Percentiles rank a stretch among this genome's conserved stretches.
Evolutionary conservation across 306 rosid genomes (phyloP).

Genomic region (Styphnolobium japonicum): DNA sequence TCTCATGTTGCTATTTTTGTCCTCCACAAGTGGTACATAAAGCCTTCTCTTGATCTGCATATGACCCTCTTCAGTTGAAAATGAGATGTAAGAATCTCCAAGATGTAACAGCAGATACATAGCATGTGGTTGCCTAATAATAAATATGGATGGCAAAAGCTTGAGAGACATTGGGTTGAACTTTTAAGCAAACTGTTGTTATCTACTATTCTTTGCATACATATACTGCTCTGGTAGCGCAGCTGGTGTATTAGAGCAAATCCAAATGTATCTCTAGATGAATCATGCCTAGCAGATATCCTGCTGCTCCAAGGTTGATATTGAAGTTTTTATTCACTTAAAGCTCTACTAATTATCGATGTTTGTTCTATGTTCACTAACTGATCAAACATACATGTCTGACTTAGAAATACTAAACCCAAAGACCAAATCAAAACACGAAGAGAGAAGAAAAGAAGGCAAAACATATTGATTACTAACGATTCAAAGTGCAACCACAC

Average conservation of each 20-base stretch:
- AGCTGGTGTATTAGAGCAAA: background rate
- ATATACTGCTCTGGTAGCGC: background rate
- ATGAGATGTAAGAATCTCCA: constrained; percentile 24
- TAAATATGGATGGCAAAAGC: background rate
- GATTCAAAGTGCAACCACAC: background rate
- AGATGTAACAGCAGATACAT: background rate
- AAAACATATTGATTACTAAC: background rate
- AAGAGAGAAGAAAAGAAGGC: background rate
- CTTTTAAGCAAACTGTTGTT: background rate
- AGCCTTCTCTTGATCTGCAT: constrained; percentile 41
- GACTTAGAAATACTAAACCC: background rate
- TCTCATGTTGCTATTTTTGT: constrained; percentile 67
- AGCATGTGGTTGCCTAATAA: background rate
- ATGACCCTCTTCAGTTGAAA: constrained; percentile 46
- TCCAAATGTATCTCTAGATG: background rate
- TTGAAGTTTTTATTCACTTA: background rate
- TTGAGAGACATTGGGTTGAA: background rate
- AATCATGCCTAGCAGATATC: background rate
- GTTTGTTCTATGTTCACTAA: background rate
- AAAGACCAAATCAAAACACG: background rate
- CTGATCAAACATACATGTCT: background rate
- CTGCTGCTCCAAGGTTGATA: background rate
- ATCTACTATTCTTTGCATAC: background rate
- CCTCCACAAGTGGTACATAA: constrained; percentile 70
- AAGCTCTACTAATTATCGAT: background rate